phyloP scores from a whole-genome alignment of 2,329 filamentous ascomycete species.

The Periconia digitata region DNA sequence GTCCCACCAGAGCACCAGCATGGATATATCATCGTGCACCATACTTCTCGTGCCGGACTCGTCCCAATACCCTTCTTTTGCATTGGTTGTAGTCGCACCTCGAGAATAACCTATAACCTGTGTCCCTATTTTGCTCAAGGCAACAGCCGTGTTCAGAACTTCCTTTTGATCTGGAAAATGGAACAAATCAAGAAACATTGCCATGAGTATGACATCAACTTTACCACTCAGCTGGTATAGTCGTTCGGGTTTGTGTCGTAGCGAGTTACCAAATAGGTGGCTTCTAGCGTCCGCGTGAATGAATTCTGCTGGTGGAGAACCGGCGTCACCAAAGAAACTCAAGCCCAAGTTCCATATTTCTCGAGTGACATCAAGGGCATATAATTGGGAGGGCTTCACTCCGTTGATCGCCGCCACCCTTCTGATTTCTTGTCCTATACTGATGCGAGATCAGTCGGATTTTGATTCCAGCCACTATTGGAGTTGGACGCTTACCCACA shows the following conservation, averaged over 20 bases:
- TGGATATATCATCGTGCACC: background rate
- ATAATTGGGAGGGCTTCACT: background rate
- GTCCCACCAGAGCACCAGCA: background rate
- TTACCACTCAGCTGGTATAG: background rate
- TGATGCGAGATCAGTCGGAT: background rate
- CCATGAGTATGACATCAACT: background rate
- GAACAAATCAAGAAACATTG: background rate
- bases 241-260: background rate
- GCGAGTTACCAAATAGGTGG: background rate
- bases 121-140: background rate
- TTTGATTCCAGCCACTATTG: background rate
- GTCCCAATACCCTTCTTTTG: background rate
- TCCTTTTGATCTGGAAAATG: background rate
- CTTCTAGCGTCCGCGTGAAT: background rate
- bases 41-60: background rate
- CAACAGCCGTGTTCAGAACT: background rate
- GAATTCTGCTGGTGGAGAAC: background rate
- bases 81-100: background rate
- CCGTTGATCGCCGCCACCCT: background rate
- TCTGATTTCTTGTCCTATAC: background rate
- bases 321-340: background rate
- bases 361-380: background rate
- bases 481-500: background rate
- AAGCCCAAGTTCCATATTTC: background rate
- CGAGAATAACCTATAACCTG: background rate